Base-by-base conservation (phyloP, 164 flowering plant genomes). In the Malania oleifera region DNA sequence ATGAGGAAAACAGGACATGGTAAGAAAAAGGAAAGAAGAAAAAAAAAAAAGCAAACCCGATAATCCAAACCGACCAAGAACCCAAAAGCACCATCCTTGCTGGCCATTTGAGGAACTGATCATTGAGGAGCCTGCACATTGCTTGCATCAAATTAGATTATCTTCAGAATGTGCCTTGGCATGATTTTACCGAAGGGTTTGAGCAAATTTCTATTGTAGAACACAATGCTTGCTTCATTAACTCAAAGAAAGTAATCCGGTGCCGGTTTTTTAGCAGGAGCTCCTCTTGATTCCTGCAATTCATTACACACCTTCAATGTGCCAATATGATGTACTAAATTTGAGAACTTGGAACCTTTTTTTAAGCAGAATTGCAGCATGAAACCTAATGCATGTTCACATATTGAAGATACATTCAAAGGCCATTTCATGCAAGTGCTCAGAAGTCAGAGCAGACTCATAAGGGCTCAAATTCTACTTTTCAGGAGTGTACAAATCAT, bases 211-310 rank as follows among this genome's bases (percentile, higher is more conserved):
- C n/a, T 44, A 25, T 9, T 56, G 18, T 34, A 24, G 28, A 20
- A 43, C 5, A 15, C 35, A 37, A 43, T 61, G 12, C 31, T 17
- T 23, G n/a, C n/a, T n/a, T n/a, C n/a, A n/a, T n/a, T n/a, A n/a
- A 14, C 14, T 82, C 76, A 89, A 23, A 89, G 80, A 59, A 93
- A 93, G 79, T 93, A 93, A 73, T 93, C 97, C 5, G 96, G 97
- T 31, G 97, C 86, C 17, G 99, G 95, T 75, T 75, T 93, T 70
- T 81, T 90, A 10, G 83, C 84, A 29, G 96, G 97, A 52, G 89
- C 70, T 29, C 89, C 95, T 83, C 99, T 87, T 63, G 96, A 79
- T 67, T 93, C 99, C 99, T 93, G 89, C 82, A 85, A 55, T 49
- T 37, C 27, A 35, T 53, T 12, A 26, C 0, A 13, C 59, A 18